Evolutionary conservation across 2,329 filamentous ascomycete genomes (phyloP).

Genomic region (Diaporthe eres): DNA sequence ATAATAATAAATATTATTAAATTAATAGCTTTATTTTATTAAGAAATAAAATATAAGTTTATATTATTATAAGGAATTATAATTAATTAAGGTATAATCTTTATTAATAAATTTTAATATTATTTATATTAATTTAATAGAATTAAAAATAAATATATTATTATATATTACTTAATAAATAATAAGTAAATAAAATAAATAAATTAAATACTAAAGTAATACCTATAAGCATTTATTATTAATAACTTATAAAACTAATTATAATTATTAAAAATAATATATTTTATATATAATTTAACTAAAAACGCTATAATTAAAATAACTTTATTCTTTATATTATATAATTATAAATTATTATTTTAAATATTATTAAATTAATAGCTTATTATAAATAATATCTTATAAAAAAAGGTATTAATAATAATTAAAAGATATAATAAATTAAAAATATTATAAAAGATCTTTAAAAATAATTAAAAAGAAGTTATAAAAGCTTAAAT

Average conservation of each 20-base stretch:
- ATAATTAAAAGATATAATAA: background rate
- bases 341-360: background rate
- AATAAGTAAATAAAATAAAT: no score
- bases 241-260: no score
- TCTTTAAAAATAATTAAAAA: background rate
- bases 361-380: background rate
- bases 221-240: no score
- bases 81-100: background rate
- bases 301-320: background rate
- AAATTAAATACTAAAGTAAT: no score
- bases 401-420: background rate
- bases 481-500: no score
- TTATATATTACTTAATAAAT: no score
- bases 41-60: no score
- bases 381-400: background rate
- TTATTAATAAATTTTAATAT: background rate
- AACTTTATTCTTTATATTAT: background rate
- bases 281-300: background rate
- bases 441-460: background rate
- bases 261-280: background rate
- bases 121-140: background rate
- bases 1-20: background rate
- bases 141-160: background rate
- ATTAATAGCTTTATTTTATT: background rate
- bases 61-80: no score